Evolutionary conservation across 257 asterid species (phyloP), one percentile per base, ranked within the genome.

Genomic region (Anisodus acutangulus): DNA sequence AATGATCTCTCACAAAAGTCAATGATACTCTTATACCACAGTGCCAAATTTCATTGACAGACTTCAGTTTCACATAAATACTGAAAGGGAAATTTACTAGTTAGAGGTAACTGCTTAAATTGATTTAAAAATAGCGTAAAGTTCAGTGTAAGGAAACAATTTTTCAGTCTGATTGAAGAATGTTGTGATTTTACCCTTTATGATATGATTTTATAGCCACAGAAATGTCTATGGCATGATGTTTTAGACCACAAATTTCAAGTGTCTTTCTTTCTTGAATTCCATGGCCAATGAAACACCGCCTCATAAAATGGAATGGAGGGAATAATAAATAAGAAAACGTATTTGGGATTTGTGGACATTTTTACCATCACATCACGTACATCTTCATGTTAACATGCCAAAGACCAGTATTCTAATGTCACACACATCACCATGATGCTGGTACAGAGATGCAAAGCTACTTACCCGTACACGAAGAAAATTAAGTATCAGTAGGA

Each of bases 371-470:
- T 64, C 41, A 64, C 17, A 64, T 64, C 43, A 64, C 10, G 71
- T 64, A 64, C n/a, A 62, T 55, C 62, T 55, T 55, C 62, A 55
- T 55, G 62, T 55, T 55, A 13, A 55, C n/a, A 55, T 55, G 62
- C 62, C n/a, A 55, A 55, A 55, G 8, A 55, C 19, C 62, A 55
- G 62, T 13, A 55, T 4, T 55, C 15, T 15, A 55, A 13, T 55
- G 55, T 9, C 54, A 4, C 62, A 62, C 19, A 62, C 68, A 62
- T 62, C 19, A 62, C 39, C 12, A 15, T 69, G 78, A 69, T 62
- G 22, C 78, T 69, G 54, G 78, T 69, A 69, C 39, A 39, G 78
- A 69, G 26, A 69, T 69, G 49, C 54, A 69, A 39, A 69, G 51
- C 54, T 69, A 69, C 13, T 4, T 3, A 69, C 54, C 78, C 39